Percentiles rank a stretch among this genome's conserved stretches.
These are phyloP conservation scores for Loxodes magnus DNA, from an alignment of 73 alveolate genomes.

Conservation along the genomic window DNA sequence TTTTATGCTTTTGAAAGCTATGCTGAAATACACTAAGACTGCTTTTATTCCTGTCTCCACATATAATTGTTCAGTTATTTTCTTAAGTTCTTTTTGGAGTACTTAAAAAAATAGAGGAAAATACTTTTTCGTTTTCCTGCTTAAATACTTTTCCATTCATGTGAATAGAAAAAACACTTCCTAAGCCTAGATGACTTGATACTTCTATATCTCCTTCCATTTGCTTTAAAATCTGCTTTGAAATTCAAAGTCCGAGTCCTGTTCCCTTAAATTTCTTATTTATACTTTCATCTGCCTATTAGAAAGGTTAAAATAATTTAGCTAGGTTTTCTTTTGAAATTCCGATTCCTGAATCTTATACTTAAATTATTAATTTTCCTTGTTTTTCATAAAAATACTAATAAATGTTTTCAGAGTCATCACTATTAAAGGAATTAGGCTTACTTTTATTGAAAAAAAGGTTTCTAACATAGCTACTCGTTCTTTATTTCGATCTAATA, in stretches of 20 bases:
- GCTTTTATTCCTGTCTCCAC: too few species aligned
- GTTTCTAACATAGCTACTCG: not conserved
- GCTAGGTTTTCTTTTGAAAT: slow-evolving; percentile 7
- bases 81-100: too few species aligned
- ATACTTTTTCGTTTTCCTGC: too few species aligned
- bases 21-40: too few species aligned
- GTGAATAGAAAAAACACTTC: too few species aligned
- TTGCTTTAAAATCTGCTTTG: too few species aligned
- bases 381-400: not conserved
- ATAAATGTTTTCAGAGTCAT: not conserved
- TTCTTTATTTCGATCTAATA: not conserved
- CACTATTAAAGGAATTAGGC: not conserved
- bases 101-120: too few species aligned
- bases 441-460: not conserved
- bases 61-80: too few species aligned
- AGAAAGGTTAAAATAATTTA: slow-evolving; percentile 7
- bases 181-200: too few species aligned
- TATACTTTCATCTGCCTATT: slow-evolving; percentile 12
- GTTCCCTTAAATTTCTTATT: slow-evolving; percentile 11
- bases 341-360: slow-evolving; percentile 12
- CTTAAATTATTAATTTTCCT: not conserved
- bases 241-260: slow-evolving; percentile 14
- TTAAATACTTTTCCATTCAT: too few species aligned
- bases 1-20: too few species aligned
- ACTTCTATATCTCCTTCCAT: too few species aligned